Percentiles rank a stretch among this genome's conserved stretches.
phyloP scores from a whole-genome alignment of 1,284 basidiomycete species.

The Ustilago cynodontis region DNA sequence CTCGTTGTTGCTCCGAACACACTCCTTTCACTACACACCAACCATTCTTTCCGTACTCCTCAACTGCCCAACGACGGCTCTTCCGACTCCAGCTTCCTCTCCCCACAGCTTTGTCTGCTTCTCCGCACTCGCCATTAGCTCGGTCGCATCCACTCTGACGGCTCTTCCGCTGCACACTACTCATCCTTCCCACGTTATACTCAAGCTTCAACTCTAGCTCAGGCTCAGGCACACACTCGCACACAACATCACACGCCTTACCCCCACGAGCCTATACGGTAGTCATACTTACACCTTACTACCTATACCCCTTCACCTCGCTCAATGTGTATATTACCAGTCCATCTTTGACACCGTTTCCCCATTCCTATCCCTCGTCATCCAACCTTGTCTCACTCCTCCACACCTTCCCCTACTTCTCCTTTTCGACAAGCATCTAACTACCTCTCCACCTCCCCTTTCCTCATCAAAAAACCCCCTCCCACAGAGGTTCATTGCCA shows the following conservation, averaged over 20 bases:
- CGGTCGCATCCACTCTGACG: background rate
- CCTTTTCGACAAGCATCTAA: slow-evolving; percentile 1
- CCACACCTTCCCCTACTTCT: slow-evolving; percentile 2
- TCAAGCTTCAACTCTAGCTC: background rate
- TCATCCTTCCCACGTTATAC: slow-evolving; percentile 4
- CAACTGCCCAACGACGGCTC: slow-evolving; percentile 11
- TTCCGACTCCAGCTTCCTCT: background rate
- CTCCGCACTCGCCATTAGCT: slow-evolving; percentile 20
- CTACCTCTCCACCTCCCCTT: background rate
- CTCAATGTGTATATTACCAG: slow-evolving; percentile 36
- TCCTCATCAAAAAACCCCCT: background rate
- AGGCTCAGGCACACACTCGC: slow-evolving; percentile 1
- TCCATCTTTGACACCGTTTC: slow-evolving; percentile 5
- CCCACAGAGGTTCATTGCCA: background rate
- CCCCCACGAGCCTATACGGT: background rate
- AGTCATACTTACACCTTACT: background rate
- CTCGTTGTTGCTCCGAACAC: slow-evolving; percentile 16
- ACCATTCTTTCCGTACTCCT: slow-evolving; percentile 18
- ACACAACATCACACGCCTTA: background rate
- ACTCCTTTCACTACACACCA: slow-evolving; percentile 12
- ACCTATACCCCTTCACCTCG: background rate
- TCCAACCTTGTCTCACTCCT: slow-evolving; percentile 10
- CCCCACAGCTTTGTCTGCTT: background rate
- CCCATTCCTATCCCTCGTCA: slow-evolving; percentile 2
- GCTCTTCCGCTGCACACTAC: background rate